Evolutionary conservation across 176 grass and related monocot genomes (phyloP).

Genomic region (Ensete ventricosum): DNA sequence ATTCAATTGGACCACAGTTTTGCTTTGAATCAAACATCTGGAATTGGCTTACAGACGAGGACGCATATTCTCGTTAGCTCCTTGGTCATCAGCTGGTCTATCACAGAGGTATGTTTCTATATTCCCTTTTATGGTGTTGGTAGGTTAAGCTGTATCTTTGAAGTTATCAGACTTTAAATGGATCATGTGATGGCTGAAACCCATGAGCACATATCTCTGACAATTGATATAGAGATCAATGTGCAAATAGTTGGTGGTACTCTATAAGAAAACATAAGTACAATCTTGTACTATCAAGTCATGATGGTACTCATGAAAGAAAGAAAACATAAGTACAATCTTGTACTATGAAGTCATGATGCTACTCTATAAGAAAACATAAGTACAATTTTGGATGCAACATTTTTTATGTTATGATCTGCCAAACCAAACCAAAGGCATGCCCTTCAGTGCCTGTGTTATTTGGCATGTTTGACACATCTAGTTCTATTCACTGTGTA

Average conservation of each 20-base stretch:
- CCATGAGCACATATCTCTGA: neutral
- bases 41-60: slow-evolving; percentile 35
- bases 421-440: neutral
- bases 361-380: no score
- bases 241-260: no score
- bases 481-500: neutral
- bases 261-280: neutral
- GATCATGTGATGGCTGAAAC: neutral
- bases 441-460: neutral
- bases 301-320: neutral
- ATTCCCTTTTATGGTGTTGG: no score
- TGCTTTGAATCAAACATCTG: neutral
- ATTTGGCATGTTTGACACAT: neutral
- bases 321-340: no score
- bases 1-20: no score
- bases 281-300: neutral
- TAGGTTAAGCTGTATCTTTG: no score
- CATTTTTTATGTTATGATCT: neutral
- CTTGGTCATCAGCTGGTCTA: slow-evolving; percentile 91
- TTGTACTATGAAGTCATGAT: no score
- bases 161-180: neutral
- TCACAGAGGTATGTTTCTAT: slow-evolving; percentile 57
- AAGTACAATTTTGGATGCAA: no score
- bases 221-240: no score
- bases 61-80: slow-evolving; percentile 64